Evolutionary conservation across 768 basidiomycete genomes (phyloP), one percentile per base, ranked within the genome.

Genomic region (Amanita molliuscula): DNA sequence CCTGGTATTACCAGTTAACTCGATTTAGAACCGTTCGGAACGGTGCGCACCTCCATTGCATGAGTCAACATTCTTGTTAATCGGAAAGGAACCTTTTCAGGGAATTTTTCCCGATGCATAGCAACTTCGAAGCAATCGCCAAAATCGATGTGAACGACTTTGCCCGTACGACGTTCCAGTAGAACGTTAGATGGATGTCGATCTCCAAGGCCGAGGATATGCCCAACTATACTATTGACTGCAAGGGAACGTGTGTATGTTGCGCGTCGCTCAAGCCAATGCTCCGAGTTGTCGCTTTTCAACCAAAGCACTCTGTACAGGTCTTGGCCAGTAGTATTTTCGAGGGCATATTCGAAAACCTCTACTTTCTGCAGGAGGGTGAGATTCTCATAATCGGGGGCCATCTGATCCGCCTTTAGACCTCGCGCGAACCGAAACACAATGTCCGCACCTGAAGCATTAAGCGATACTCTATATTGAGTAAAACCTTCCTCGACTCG

Each of bases 101-200:
- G 96, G 74, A 94, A 98, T 68, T 99, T 99, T 66, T 96, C 93
- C 59, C 93, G 86, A 58, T 89, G 87, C 88, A 95, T 95, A 16
- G 94, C 93, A 37, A 96, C 85, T 67, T 98, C 94, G 66, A 97
- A 99, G 62, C 96, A 99, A 63, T 99, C 96, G 45, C 96, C 96
- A 56, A 91, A 94, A 63, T 94, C 93, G 55, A 93, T 96, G 60
- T 99, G 96, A 97, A 98, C 82, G 42, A 94, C 74, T 60, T 98
- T 91, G 15, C 95, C 95, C 6, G 78, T 82, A 21, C 64, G 64
- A 44, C 79, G 78, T 63, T 98, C 93, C 42, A 98, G 69, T 40
- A 99, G 72, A 57, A 99, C 93, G 65, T 99, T 99, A 38, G 86
- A 85, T 4, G 77, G 75, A 62, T 99, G 95, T 13, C 95, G 78